Base-by-base conservation (phyloP, 352 stramenopile genomes). In the Phytophthora sp. region DNA sequence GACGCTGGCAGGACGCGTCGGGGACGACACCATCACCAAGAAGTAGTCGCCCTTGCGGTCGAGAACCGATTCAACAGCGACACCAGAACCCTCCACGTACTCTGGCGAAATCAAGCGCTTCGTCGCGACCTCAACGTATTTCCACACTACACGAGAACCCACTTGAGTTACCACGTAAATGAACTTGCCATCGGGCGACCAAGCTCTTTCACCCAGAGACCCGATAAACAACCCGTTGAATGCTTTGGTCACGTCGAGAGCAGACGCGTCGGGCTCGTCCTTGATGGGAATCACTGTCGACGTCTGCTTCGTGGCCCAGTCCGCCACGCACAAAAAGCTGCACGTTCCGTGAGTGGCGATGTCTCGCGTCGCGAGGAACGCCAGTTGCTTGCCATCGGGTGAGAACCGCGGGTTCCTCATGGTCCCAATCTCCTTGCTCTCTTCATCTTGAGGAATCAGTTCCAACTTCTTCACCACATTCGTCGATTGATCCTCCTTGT, bases 211-310 rank as follows among this genome's bases (percentile, higher is more conserved):
- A 23, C 60, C 54, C 24, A 94, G 59, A 21, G 77, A 76, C 23
- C 72, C 68, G n/a, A 70, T 76, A 50, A 89, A 94, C 13, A 94
- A 55, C 4, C 85, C 86, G 28, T 89, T 91, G 61, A 94, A 92
- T 10, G 76, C 69, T 21, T 77, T 79, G 13, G 72, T 66, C 5
- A 83, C 62, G 32, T 74, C 60, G 11, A 66, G 34, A 3, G 52
- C 17, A 32, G 42, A 52, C 9, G 60, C 42, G 24, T 77, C 64
- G 5, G 83, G 81, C 28, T 90, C 77, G 9, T 87, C 64, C 17
- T 86, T 76, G 45, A 94, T 76, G 24, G 86, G 69, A 41, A 94
- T 79, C 18, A 91, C 50, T 10, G 74, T 87, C n/a, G 67, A 71
- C 18, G 82, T 84, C 8, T 79, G 45, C 55, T 88, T 87, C 23